Evolutionary conservation across 1,284 basidiomycete genomes (phyloP), one percentile per base, ranked within the genome.

Genomic region (Cystobasidium slooffiae): DNA sequence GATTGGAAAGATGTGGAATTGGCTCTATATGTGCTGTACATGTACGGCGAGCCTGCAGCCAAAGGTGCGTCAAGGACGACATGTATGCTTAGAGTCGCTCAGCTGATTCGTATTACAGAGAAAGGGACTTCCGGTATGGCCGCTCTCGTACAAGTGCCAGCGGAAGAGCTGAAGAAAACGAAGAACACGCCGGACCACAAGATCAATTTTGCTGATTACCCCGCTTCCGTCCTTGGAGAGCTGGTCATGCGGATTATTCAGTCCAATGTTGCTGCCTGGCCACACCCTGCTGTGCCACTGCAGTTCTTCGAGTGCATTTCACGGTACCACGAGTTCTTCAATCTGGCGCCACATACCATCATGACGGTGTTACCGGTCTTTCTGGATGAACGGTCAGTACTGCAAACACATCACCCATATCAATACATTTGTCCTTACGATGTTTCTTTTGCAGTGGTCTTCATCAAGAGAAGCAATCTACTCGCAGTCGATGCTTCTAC

Each of bases 311-410:
- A 99, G 84, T 92, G 92, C 24, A 87, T 89, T 9, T 89, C 93
- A 16, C 88, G 97, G 70, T 99, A 99, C 82, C 88, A 90, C 51
- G 94, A 98, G 81, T 98, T 98, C 83, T 99, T 98, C 88, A 94
- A 92, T 82, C 88, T 94, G 46, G 89, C 93, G 76, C 90, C 91
- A 81, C 89, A 93, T 77, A 91, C 90, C 78, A 91, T 98, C 76
- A 85, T 91, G 80, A 90, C 92, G 37, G 88, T 93, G 5, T 84
- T 99, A 61, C 90, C 95, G 79, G 91, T 92, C 1, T 94, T 99
- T 86, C 87, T 99, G 39, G 94, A 92, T 80, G 79, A 83, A 77
- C 86, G 91, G 93, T 93, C 80, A 77, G 88, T 81, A 37, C 63
- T 16, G 12, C 41, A 20, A 10, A 10, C 7, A 14, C 68, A 53